Evolutionary conservation across 2,329 filamentous ascomycete genomes (phyloP), one percentile per base, ranked within the genome.

Genomic region (Scleromitrula shiraiana): DNA sequence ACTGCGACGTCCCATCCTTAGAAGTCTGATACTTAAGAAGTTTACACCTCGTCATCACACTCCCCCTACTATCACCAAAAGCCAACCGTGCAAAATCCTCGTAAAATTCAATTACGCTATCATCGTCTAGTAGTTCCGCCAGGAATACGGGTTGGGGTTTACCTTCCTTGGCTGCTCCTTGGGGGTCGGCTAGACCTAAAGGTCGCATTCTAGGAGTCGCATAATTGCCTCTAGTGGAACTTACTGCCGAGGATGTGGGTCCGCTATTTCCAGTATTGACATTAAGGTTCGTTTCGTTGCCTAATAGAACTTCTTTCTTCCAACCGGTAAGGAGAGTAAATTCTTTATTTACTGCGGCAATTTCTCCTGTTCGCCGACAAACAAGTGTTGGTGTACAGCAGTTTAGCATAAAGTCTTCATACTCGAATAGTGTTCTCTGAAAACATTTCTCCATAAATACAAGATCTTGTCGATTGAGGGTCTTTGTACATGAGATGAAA

Each of bases 381-480:
- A 97, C 88, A 50, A 98, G 81, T 0, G 90, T 95, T 0, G 93
- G 93, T 4, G 89, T 94, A 32, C 88, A 88, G 52, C 85, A 88
- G 54, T 88, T 82, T 49, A 87, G 82, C 71, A 96, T 85, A 56
- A 94, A 93, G 55, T 95, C 88, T 63, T 97, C 88, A 60, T 95
- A 94, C 64, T 95, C 89, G 62, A 89, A 88, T 9, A 97, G 73
- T 0, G 88, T 94, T 30, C 93, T 80, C 67, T 98, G 93, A 63
- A 97, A 88, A 61, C 87, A 94, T 68, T 95, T 95, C 66, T 98
- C 93, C 85, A 95, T 95, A 65, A 97, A 96, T 19, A 98, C 82
- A 23, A 97, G 73, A 65, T 98, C 93, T 60, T 93, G 84, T 15
- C 83, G 75, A 55, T 88, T 90, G 52, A 97, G 72, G n/a, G 88